Evolutionary conservation across 257 asterid species (phyloP).

Genomic region (Scutellaria minor): DNA sequence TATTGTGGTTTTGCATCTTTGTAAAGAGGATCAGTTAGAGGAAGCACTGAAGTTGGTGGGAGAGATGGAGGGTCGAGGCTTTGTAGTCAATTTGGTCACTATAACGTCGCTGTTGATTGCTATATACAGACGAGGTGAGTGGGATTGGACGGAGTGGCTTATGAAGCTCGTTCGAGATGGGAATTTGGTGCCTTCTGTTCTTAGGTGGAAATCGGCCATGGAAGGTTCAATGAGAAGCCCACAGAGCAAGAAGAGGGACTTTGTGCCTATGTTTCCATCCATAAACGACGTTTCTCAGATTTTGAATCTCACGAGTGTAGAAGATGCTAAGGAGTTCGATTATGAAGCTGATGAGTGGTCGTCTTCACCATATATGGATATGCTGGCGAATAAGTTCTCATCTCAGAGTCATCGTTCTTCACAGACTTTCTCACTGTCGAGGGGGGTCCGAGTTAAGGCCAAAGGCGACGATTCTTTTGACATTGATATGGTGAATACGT

Average conservation of each 20-base stretch:
- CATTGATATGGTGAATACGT: constrained; percentile 86
- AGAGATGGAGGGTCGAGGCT: constrained; percentile 92
- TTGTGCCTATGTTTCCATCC: constrained; percentile 71
- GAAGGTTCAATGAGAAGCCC: constrained; percentile 63
- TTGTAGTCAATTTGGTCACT: constrained; percentile 79
- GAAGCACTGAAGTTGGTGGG: constrained; percentile 81
- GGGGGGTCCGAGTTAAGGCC: constrained; percentile 65
- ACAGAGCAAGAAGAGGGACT: constrained; percentile 72
- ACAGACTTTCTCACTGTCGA: constrained; percentile 46
- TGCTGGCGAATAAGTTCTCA: constrained; percentile 56
- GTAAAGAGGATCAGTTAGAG: constrained; percentile 65
- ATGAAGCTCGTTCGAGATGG: constrained; percentile 76
- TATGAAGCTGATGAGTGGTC: constrained; percentile 79
- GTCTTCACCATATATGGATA: constrained; percentile 90
- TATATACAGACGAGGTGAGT: constrained; percentile 66
- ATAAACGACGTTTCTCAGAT: constrained; percentile 54
- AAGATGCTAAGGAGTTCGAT: constrained; percentile 30
- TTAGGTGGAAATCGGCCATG: constrained; percentile 84
- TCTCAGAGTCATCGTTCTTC: constrained; percentile 37
- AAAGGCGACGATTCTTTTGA: constrained; percentile 82
- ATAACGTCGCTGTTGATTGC: constrained; percentile 71
- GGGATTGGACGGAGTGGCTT: constrained; percentile 75
- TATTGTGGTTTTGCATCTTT: constrained; percentile 72
- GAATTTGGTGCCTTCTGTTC: constrained; percentile 69
- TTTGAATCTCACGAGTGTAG: constrained; percentile 45